Evolutionary conservation across 176 grass and related monocot genomes (phyloP), one percentile per base, ranked within the genome.

Genomic region (Triticum turgidum): DNA sequence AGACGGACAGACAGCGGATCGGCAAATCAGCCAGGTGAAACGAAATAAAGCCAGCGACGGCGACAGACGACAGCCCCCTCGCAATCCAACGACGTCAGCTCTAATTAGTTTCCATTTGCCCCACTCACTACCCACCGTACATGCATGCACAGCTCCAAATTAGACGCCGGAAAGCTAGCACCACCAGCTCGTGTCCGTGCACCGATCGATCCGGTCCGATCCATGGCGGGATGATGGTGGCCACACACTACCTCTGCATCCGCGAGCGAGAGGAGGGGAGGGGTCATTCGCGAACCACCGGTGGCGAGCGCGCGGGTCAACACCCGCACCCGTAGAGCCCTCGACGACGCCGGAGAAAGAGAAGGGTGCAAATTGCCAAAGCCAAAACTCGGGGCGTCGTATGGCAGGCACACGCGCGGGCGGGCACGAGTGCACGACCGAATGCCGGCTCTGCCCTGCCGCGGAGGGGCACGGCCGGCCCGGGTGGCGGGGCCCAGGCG

Each of bases 1-100:
- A 73, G 64, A 72, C 37, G 86, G 63, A 63, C 42, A 79, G 58
- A 83, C 84, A 90, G 74, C 84, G 65, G 82, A 90, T 83, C 66
- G 74, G 11, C 58, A 80, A 68, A 81, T 80, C 82, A 59, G 6
- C 5, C 8, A 80, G 89, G 61, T 11, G 84, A 87, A 32, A 79
- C 21, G 58, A 87, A 35, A 79, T 74, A 90, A 83, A 87, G 84
- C 39, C 39, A 41, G 41, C 66, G 33, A 78, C 41, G 56, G 7
- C n/a, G 87, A 79, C 88, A 73, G 54, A 17, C 63, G 25, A 42
- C 51, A 18, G 5, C 5, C 1, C 11, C 42, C 10, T 56, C 54
- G 56, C 65, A 54, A 52, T 17, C 76, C 56, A 54, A n/a, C 69
- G 20, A 29, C 82, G 77, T 76, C 82, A 49, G 69, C 88, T 14